Conservation (phyloP, 140 eudicot genomes). For the Cichorium intybus region DNA sequence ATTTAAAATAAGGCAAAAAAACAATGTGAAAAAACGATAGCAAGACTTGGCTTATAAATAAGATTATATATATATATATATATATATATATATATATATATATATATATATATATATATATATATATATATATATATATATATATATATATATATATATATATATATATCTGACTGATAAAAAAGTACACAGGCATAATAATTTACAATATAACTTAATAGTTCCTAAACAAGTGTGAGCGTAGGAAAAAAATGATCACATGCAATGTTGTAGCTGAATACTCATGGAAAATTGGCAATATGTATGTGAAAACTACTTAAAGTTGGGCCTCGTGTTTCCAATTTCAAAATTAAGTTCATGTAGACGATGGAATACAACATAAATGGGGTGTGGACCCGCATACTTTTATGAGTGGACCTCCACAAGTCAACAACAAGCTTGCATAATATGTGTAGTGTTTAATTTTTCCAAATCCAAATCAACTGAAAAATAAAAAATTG, state of each 20-base stretch:
- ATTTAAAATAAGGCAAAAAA: no score
- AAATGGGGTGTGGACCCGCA: slow-evolving; percentile 23
- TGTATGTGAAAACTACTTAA: slow-evolving; percentile 14
- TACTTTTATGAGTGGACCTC: slow-evolving; percentile 11
- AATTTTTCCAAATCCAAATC: slow-evolving; percentile 9
- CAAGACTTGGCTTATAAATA: no score
- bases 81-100: no score
- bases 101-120: no score
- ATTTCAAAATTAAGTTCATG: neutral
- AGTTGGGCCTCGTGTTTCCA: slow-evolving; percentile 29
- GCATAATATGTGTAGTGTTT: slow-evolving; percentile 16
- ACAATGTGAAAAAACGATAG: no score
- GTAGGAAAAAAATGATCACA: slow-evolving; percentile 14
- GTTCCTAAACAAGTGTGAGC: neutral
- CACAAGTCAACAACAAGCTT: slow-evolving; percentile 19
- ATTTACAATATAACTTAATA: no score
- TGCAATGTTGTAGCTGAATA: slow-evolving; percentile 18
- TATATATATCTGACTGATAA: no score
- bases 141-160: no score
- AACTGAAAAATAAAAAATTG: no score
- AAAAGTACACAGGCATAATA: no score
- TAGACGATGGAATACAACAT: slow-evolving; percentile 6
- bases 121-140: no score
- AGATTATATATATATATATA: no score
- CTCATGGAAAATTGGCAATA: slow-evolving; percentile 6